Evolutionary conservation across 2,329 filamentous ascomycete genomes (phyloP).

Genomic region (Pleurostoma richardsiae): DNA sequence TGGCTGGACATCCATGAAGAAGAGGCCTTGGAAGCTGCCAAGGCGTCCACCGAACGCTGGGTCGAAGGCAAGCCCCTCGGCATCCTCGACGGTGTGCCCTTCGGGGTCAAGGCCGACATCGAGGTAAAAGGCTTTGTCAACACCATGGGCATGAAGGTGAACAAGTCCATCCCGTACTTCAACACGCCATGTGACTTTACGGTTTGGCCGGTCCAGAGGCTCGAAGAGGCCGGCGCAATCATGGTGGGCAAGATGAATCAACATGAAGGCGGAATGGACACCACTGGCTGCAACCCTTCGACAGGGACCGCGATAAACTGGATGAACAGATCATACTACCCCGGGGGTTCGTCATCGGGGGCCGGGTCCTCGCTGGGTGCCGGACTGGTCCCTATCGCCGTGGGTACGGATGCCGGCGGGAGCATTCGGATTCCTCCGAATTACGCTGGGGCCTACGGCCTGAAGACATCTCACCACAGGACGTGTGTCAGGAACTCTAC

Average conservation of each 20-base stretch:
- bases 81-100: constrained; percentile 74
- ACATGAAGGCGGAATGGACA: constrained; percentile 76
- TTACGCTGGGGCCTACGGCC: constrained; percentile 76
- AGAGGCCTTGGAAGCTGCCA: constrained; percentile 61
- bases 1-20: constrained; percentile 66
- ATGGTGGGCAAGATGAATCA: constrained; percentile 73
- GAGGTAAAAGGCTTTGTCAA: constrained; percentile 65
- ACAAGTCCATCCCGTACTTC: constrained; percentile 48
- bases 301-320: constrained; percentile 76
- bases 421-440: constrained; percentile 68
- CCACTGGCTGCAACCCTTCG: constrained; percentile 75
- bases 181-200: constrained; percentile 46
- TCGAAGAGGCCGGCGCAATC: constrained; percentile 70
- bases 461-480: constrained; percentile 74
- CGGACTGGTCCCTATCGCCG: constrained; percentile 68
- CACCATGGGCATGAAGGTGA: constrained; percentile 58
- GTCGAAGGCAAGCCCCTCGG: constrained; percentile 60
- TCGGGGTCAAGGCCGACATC: constrained; percentile 80
- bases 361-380: constrained; percentile 65
- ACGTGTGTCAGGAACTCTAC: constrained; percentile 50
- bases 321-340: constrained; percentile 70
- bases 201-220: constrained; percentile 65
- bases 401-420: constrained; percentile 74
- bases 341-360: constrained; percentile 76
- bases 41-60: constrained; percentile 69